Conservation (phyloP, 768 basidiomycete genomes). For the Leccinum disarticulatum region DNA sequence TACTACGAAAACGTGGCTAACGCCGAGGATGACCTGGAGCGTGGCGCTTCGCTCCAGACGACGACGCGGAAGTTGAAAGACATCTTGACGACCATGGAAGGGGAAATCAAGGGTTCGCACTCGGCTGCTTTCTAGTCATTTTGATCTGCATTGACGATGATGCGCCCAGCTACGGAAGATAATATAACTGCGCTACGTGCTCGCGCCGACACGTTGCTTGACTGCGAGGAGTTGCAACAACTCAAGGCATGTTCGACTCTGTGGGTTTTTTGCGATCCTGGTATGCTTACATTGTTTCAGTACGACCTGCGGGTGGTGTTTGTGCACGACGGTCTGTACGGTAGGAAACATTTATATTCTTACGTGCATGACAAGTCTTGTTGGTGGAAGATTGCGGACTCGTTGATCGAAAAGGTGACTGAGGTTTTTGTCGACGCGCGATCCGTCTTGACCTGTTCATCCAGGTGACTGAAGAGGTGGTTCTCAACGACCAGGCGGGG, state of each 20-base stretch:
- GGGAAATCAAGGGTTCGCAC: conserved; percentile 50
- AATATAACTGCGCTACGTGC: conserved; percentile 45
- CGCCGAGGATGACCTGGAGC: conserved; percentile 44
- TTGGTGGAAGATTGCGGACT: conserved; percentile 85
- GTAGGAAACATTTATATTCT: conserved; percentile 75
- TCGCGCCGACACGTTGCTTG: conserved; percentile 48
- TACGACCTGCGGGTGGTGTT: conserved; percentile 81
- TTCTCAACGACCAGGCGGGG: conserved; percentile 67
- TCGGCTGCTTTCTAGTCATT: neutral
- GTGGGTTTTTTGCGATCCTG: neutral
- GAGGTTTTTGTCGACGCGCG: neutral
- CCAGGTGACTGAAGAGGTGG: conserved; percentile 70
- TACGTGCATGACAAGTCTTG: conserved; percentile 61
- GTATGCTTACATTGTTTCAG: conserved; percentile 35
- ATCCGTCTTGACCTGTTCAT: neutral
- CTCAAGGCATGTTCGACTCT: conserved; percentile 44
- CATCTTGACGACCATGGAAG: conserved; percentile 51
- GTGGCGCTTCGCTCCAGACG: conserved; percentile 42
- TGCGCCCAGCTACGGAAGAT: conserved; percentile 50
- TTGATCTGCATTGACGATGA: neutral
- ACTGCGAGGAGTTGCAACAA: conserved; percentile 64
- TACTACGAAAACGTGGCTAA: conserved; percentile 73
- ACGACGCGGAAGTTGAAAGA: conserved; percentile 53
- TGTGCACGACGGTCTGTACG: conserved; percentile 74
- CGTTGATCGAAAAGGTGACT: conserved; percentile 60